Conservation (phyloP, 495 filamentous ascomycete genomes). For the Penicillium silybi region DNA sequence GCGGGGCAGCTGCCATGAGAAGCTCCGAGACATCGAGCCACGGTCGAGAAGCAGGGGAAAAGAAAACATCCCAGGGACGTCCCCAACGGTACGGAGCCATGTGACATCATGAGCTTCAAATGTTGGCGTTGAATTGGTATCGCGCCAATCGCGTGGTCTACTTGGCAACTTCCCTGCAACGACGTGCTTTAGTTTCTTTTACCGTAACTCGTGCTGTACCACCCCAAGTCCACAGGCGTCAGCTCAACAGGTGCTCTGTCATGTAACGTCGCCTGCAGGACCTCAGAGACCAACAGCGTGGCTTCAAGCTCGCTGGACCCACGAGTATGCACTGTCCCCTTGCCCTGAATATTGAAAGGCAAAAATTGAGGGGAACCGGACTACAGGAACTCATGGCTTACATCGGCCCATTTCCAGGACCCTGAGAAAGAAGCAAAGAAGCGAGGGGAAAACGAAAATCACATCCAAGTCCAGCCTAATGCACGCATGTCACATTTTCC, state of each 20-base stretch:
- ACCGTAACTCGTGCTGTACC: background rate
- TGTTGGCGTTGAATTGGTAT: constrained; percentile 2
- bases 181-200: constrained; percentile 2
- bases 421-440: background rate
- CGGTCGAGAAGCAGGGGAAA: background rate
- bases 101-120: constrained; percentile 11
- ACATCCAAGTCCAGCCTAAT: constrained; percentile 1
- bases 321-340: background rate
- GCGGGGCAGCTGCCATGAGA: background rate
- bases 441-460: background rate
- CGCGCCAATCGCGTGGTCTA: constrained; percentile 7
- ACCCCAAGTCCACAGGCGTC: background rate
- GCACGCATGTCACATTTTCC: constrained; percentile 7
- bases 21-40: constrained; percentile 5
- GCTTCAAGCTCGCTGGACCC: background rate
- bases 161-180: constrained; percentile 7
- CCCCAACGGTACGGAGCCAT: background rate
- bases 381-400: constrained; percentile 11
- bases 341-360: background rate
- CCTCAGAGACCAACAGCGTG: constrained; percentile 2
- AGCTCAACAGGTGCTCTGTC: constrained; percentile 5
- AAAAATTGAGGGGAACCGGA: background rate
- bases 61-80: background rate
- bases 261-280: constrained; percentile 27
- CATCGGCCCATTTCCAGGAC: background rate